These are phyloP conservation scores for Tricholoma flavovirens DNA, from an alignment of 768 basidiomycete species.

Conservation along the genomic window DNA sequence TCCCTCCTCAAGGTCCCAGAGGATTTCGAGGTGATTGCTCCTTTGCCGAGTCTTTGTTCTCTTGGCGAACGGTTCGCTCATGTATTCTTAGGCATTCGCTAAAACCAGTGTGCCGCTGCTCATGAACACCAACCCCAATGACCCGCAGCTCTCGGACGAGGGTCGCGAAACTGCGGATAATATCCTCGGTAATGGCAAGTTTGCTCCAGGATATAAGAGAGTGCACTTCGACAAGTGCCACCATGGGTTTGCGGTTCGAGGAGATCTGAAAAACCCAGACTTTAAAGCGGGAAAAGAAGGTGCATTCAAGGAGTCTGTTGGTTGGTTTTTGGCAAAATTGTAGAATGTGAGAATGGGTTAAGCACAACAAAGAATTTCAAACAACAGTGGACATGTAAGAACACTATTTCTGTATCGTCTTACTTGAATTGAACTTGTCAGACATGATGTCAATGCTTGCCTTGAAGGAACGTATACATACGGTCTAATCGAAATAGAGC, in stretches of 20 bases:
- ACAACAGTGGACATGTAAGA: too few species aligned
- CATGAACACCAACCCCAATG: conserved; percentile 59
- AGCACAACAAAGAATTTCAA: too few species aligned
- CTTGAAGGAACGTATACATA: too few species aligned
- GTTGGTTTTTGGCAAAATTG: conserved; percentile 30
- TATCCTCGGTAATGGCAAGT: conserved; percentile 42
- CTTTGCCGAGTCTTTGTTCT: not conserved
- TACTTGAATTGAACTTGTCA: not conserved
- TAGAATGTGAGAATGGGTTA: not conserved
- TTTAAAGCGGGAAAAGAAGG: conserved; percentile 53
- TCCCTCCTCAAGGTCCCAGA: conserved; percentile 52
- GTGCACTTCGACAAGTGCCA: conserved; percentile 26
- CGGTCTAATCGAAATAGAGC: too few species aligned
- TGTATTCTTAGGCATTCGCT: conserved; percentile 42
- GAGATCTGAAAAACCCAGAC: conserved; percentile 33
- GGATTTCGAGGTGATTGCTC: conserved; percentile 50
- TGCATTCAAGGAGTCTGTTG: conserved; percentile 44
- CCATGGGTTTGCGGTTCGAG: conserved; percentile 41
- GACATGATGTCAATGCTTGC: not conserved
- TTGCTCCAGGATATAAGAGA: conserved; percentile 44
- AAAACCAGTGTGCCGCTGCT: conserved; percentile 47
- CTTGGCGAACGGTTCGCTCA: not conserved
- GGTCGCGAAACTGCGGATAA: conserved; percentile 40
- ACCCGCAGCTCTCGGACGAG: conserved; percentile 45
- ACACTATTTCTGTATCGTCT: too few species aligned